Base-by-base conservation (phyloP, 352 stramenopile genomes). In the Phytophthora palmivora region DNA sequence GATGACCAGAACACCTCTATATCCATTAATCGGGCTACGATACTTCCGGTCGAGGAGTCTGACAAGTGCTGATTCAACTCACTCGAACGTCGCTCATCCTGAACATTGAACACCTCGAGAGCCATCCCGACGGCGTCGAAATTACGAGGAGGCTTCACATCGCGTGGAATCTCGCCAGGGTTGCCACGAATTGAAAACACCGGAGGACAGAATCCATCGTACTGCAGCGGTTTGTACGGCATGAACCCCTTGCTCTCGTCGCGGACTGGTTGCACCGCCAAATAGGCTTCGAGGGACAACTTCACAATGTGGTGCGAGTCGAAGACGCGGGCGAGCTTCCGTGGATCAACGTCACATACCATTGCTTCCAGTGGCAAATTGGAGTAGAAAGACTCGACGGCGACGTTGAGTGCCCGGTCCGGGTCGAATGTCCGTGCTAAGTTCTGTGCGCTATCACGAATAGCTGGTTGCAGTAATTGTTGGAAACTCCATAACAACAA, bases 321-420 rank as follows among this genome's bases (percentile, higher is more conserved):
- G 55, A 76, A 79, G n/a, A 82, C 63, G 10, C 67, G 61, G 1
- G 74, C 70, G 22, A 78, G n/a, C 37, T 74, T 74, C 3, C 9
- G 47, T 16, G 57, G 43, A 11, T 78, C 69, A 2, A 82, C 37
- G 26, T 79, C 78, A 50, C 90, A 97, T 15, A 82, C 49, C 89
- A 97, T 96, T 33, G 78, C 86, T 39, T 89, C 67, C 28, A 84
- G 42, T 12, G 88, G 89, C 15, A 97, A 22, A 19, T 55, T 49
- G 32, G 67, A 58, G 41, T 92, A 87, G 64, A 97, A 96, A 41
- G 87, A 71, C 30, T 88, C 39, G n/a, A 94, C 64, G 2, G 79
- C 87, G 42, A 54, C 54, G 42, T 83, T 48, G 9, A 96, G 66
- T n/a, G 86, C 80, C 58, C 86, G 62, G 63, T 96, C 82, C 14